A percentile compares a stretch with the other conserved stretches of the same genome.
phyloP scores from a whole-genome alignment of 2,329 filamentous ascomycete genomes.

The Exophiala phaeomuriformis region DNA sequence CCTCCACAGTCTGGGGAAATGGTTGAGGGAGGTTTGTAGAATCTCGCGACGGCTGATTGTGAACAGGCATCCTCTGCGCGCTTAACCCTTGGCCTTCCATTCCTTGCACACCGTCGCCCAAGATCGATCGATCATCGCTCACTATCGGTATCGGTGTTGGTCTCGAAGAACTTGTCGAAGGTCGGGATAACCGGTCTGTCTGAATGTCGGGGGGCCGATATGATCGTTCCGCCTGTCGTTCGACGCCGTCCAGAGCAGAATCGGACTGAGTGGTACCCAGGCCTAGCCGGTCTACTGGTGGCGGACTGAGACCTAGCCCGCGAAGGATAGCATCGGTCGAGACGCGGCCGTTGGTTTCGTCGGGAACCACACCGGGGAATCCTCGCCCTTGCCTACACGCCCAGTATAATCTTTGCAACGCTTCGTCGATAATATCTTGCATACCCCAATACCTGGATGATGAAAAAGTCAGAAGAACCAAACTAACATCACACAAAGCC shows the following conservation, averaged over 20 bases:
- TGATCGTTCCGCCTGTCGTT: neutral
- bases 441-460: slow-evolving; percentile 17
- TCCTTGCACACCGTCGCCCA: slow-evolving; percentile 1
- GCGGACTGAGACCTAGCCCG: slow-evolving; percentile 16
- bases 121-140: neutral
- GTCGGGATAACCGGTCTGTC: neutral
- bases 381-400: slow-evolving; percentile 17
- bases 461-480: neutral
- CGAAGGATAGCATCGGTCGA: slow-evolving; percentile 21
- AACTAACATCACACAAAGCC: neutral
- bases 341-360: slow-evolving; percentile 17
- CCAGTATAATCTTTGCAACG: slow-evolving; percentile 22
- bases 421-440: slow-evolving; percentile 20
- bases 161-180: slow-evolving; percentile 1
- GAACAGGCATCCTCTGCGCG: neutral
- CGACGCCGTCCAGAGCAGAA: slow-evolving; percentile 1
- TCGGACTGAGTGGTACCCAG: slow-evolving; percentile 6
- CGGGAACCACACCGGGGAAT: slow-evolving; percentile 18
- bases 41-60: neutral
- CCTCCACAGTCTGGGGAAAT: slow-evolving; percentile 1
- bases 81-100: neutral
- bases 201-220: slow-evolving; percentile 17
- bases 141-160: slow-evolving; percentile 1
- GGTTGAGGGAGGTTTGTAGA: neutral
- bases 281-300: slow-evolving; percentile 7